Percentiles rank a stretch among this genome's conserved stretches.
These are phyloP conservation scores for Yarrowia bubula DNA, from an alignment of 805 yeast species.

Conservation along the genomic window DNA sequence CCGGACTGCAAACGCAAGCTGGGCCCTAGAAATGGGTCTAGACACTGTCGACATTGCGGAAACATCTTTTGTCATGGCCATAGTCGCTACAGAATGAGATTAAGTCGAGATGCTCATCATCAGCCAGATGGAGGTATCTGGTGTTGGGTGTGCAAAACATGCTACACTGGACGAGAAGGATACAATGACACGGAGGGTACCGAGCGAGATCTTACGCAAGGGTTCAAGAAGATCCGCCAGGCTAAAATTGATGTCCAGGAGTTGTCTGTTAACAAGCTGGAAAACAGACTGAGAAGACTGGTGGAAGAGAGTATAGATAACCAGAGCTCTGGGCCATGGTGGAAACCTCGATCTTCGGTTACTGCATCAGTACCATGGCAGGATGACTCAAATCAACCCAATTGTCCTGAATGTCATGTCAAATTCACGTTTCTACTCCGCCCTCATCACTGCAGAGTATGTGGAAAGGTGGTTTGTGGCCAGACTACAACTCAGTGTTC, in stretches of 20 bases:
- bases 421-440: constrained; percentile 58
- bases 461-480: constrained; percentile 83
- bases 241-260: constrained; percentile 48
- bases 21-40: constrained; percentile 53
- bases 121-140: constrained; percentile 56
- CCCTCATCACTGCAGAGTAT: constrained; percentile 88
- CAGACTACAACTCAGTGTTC: constrained; percentile 65
- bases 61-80: constrained; percentile 64
- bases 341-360: constrained; percentile 25
- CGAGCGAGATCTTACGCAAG: constrained; percentile 46
- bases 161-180: constrained; percentile 58
- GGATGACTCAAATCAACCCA: constrained; percentile 46
- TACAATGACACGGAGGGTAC: constrained; percentile 47
- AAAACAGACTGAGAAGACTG: constrained; percentile 50
- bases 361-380: constrained; percentile 59
- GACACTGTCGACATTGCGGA: constrained; percentile 80
- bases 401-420: constrained; percentile 64
- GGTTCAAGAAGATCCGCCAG: constrained; percentile 47
- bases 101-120: constrained; percentile 50
- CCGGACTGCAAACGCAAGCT: constrained; percentile 46
- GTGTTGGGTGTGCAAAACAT: constrained; percentile 65
- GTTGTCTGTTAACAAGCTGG: constrained; percentile 56
- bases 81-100: constrained; percentile 51
- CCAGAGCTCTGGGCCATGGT: constrained; percentile 30
- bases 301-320: constrained; percentile 30